Evolutionary conservation across 257 asterid genomes (phyloP).

Genomic region (Plantago major): DNA sequence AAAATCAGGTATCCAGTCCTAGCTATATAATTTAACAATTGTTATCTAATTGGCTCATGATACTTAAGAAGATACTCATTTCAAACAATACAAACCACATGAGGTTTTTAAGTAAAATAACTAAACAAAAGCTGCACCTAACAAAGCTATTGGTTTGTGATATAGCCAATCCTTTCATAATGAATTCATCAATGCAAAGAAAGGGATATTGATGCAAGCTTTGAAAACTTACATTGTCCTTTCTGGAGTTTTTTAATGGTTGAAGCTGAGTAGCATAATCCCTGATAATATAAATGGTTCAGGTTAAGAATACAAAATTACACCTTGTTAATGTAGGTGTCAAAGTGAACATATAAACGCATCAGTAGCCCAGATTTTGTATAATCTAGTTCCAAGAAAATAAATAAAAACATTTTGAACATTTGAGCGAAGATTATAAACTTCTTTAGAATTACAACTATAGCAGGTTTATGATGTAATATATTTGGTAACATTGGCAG

Average conservation of each 20-base stretch:
- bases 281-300: slow-evolving; percentile 25
- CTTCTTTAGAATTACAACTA: too few species aligned
- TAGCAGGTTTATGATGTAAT: too few species aligned
- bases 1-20: too few species aligned
- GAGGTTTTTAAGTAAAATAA: not conserved
- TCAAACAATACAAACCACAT: not conserved
- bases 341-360: not conserved
- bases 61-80: too few species aligned
- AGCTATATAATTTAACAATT: too few species aligned
- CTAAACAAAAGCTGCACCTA: slow-evolving; percentile 14
- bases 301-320: slow-evolving; percentile 15
- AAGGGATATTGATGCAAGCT: not conserved
- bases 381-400: too few species aligned
- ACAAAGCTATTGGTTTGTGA: slow-evolving; percentile 13
- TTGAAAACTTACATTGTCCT: slow-evolving; percentile 30
- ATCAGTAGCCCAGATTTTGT: not conserved
- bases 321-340: slow-evolving; percentile 6
- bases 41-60: too few species aligned
- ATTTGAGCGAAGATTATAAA: too few species aligned
- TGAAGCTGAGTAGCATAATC: slow-evolving; percentile 19
- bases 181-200: slow-evolving; percentile 9
- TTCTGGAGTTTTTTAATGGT: slow-evolving; percentile 26
- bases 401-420: too few species aligned
- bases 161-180: not conserved
- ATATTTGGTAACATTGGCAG: too few species aligned